phyloP scores from a whole-genome alignment of 352 stramenopile genomes.

The Elongisporangium prolatum region DNA sequence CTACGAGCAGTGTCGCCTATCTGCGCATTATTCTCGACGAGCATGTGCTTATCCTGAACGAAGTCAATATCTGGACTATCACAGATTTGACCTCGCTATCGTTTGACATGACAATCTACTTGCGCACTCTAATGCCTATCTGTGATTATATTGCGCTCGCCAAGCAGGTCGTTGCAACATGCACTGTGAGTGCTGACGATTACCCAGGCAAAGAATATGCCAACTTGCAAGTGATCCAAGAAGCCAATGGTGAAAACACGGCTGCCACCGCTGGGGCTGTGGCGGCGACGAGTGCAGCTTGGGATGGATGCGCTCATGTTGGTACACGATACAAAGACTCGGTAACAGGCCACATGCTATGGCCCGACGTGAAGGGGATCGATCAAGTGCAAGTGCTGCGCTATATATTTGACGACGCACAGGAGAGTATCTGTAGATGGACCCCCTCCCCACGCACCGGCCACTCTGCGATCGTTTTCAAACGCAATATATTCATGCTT shows the following conservation, averaged over 20 bases:
- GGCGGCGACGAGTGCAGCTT: constrained; percentile 14
- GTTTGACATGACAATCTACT: constrained; percentile 40
- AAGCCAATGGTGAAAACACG: constrained; percentile 10
- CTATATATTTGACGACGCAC: constrained; percentile 58
- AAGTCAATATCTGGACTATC: constrained; percentile 70
- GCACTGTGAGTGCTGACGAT: constrained; percentile 33
- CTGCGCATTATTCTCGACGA: constrained; percentile 43
- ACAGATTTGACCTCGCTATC: constrained; percentile 62
- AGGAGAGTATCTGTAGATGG: constrained; percentile 65
- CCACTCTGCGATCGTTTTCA: constrained; percentile 63
- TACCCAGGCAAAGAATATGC: constrained; percentile 48
- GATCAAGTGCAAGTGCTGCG: constrained; percentile 60
- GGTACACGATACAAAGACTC: constrained; percentile 32
- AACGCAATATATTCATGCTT: constrained; percentile 71
- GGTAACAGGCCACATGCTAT: constrained; percentile 38
- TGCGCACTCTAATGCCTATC: constrained; percentile 54
- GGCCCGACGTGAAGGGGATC: constrained; percentile 55
- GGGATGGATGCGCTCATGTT: constrained; percentile 60
- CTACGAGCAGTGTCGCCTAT: constrained; percentile 39
- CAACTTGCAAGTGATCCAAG: constrained; percentile 34
- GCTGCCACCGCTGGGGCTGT: constrained; percentile 7
- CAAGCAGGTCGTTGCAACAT: constrained; percentile 49
- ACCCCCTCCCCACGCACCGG: constrained; percentile 53
- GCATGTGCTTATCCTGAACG: constrained; percentile 47
- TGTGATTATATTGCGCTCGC: constrained; percentile 71